Evolutionary conservation across 164 flowering plant species (phyloP).

Genomic region (Dillenia suffruticosa): DNA sequence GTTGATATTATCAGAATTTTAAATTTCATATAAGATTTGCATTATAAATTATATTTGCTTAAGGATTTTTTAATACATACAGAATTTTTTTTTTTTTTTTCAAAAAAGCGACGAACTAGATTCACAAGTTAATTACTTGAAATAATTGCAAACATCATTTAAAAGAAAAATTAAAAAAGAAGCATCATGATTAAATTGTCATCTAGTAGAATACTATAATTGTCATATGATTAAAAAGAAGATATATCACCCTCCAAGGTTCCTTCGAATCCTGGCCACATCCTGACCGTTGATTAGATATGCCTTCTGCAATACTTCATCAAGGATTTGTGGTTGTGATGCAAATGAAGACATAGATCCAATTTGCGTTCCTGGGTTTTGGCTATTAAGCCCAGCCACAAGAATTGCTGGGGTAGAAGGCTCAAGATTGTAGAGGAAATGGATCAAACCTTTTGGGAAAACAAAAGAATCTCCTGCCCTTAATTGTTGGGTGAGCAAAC

Average conservation of each 20-base stretch:
- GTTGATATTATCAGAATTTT: no score
- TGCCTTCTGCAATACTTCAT: constrained; percentile 31
- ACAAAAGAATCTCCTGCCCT: constrained; percentile 57
- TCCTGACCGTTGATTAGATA: constrained; percentile 34
- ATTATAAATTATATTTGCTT: no score
- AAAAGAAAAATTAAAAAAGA: no score
- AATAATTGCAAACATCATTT: no score
- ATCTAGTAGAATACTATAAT: no score
- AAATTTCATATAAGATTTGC: no score
- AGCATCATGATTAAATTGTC: no score
- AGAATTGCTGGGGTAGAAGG: constrained; percentile 25
- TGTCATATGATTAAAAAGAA: neutral
- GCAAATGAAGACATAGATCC: constrained; percentile 28
- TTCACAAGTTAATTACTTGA: neutral
- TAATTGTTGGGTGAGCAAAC: constrained; percentile 31
- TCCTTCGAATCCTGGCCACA: constrained; percentile 26
- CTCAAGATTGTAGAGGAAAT: constrained; percentile 37
- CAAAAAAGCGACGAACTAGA: no score
- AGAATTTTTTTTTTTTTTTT: no score
- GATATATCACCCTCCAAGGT: constrained; percentile 31
- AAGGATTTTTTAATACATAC: no score
- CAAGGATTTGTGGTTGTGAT: constrained; percentile 29
- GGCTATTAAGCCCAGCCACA: constrained; percentile 47
- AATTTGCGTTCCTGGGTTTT: constrained; percentile 42
- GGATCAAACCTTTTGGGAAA: constrained; percentile 55